A percentile compares a stretch with the other conserved stretches of the same genome.
phyloP scores from a whole-genome alignment of 192 early-diverging fungal species.

The Paraglomus brasilianum region DNA sequence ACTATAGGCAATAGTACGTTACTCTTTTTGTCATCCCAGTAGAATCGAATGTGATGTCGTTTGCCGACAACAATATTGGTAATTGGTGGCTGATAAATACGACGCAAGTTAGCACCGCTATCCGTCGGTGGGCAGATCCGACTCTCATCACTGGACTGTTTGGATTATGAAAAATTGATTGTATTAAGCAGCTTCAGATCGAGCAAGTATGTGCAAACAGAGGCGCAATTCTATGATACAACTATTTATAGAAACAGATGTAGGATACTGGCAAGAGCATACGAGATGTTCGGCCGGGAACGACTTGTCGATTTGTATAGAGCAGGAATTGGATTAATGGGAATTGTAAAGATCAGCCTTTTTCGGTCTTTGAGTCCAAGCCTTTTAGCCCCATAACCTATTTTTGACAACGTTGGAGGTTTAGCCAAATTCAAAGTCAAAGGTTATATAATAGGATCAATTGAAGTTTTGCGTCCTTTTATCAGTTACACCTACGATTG shows the following conservation, averaged over 20 bases:
- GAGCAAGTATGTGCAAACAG: slow-evolving; percentile 57
- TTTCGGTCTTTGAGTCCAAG: too few species aligned
- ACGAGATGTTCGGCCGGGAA: slow-evolving; percentile 56
- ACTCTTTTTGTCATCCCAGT: slow-evolving; percentile 60
- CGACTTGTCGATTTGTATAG: slow-evolving; percentile 83
- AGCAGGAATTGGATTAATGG: slow-evolving; percentile 82
- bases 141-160: slow-evolving; percentile 58
- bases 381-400: too few species aligned
- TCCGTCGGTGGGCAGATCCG: slow-evolving; percentile 67
- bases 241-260: background rate
- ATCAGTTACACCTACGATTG: too few species aligned
- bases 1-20: slow-evolving; percentile 78
- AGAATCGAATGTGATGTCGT: slow-evolving; percentile 81
- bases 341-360: slow-evolving; percentile 67
- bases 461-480: too few species aligned
- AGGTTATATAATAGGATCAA: too few species aligned
- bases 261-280: slow-evolving; percentile 86
- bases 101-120: slow-evolving; percentile 65
- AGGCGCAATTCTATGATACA: background rate
- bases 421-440: too few species aligned
- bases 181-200: slow-evolving; percentile 74
- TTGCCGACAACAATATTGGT: slow-evolving; percentile 82
- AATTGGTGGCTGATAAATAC: slow-evolving; percentile 68
- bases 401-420: too few species aligned
- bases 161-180: slow-evolving; percentile 48